Base-by-base conservation (phyloP, 140 eudicot genomes). In the Erigeron philadelphicus region DNA sequence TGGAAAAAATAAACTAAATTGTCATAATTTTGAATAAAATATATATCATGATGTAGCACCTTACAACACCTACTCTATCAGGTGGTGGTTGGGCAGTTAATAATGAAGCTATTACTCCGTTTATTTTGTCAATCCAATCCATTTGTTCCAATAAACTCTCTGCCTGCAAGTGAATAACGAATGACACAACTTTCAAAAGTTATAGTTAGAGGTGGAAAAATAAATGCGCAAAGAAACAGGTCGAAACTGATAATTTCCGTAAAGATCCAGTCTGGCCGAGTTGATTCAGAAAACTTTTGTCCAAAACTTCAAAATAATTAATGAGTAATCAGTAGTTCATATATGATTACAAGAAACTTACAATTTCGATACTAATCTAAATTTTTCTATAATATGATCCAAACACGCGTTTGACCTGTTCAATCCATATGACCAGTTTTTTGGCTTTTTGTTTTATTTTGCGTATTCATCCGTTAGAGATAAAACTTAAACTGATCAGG, bases 41-140 rank as follows among this genome's bases (percentile, higher is more conserved):
- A 4, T 23, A 25, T 59, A 59, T 53, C 18, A 53, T 53, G 8
- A 13, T 15, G 58, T 53, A 53, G 58, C 16, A 53, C 58, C 11
- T 53, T 53, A 5, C 16, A 1, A 18, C 10, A 35, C 50, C 70
- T 84, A 92, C 98, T 90, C 70, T 80, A 57, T 88, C 96, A 65
- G 85, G 86, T 43, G 85, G 86, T 43, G 83, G 15, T 53, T 92
- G 96, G 67, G 91, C 88, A 66, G 68, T 92, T 76, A 92, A 83
- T 79, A 92, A 76, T 43, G 95, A 86, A 55, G 96, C 79, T 78
- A 92, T 92, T 43, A 88, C 98, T 81, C 95, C 96, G 7, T 86
- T 86, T 70, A 92, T 92, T 77, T 92, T 92, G 23, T 92, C 96
- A 54, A 92, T 82, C 98, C 98, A 92, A 78, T 88, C 96, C 92